A percentile compares a stretch with the other conserved stretches of the same genome.
Conservation (phyloP, 75 land plant species). For the Larix kaempferi region DNA sequence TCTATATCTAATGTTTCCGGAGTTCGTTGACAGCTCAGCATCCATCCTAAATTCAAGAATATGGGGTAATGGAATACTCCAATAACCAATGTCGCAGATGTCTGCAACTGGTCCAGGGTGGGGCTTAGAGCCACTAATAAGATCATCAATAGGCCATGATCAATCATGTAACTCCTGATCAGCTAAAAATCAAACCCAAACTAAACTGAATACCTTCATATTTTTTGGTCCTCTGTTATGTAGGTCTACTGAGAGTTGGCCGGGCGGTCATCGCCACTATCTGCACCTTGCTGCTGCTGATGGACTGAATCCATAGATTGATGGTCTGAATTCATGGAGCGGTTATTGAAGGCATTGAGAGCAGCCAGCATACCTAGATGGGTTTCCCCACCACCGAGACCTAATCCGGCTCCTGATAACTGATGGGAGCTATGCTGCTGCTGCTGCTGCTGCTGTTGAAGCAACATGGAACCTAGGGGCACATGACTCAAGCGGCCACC, state of each 20-base stretch:
- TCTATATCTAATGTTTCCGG: not conserved
- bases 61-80: slow-evolving; percentile 1
- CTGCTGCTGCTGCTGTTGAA: slow-evolving; percentile 44
- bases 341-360: slow-evolving; percentile 4
- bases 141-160: too few species aligned
- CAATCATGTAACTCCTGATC: not conserved
- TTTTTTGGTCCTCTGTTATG: not conserved
- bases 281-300: slow-evolving; percentile 13
- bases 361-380: slow-evolving; percentile 14
- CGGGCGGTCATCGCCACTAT: slow-evolving; percentile 11
- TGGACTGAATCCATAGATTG: slow-evolving; percentile 11
- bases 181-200: slow-evolving; percentile 3
- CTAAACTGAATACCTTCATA: not conserved
- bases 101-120: not conserved
- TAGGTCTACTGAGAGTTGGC: slow-evolving; percentile 2
- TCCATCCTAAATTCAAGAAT: slow-evolving; percentile 8
- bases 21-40: not conserved
- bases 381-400: slow-evolving; percentile 11
- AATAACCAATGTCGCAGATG: not conserved
- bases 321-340: slow-evolving; percentile 5
- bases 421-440: slow-evolving; percentile 31
- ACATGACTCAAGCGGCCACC: slow-evolving; percentile 38
- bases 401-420: slow-evolving; percentile 3
- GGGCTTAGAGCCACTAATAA: not conserved
- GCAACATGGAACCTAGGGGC: slow-evolving; percentile 69